Percentiles rank a stretch among this genome's conserved stretches.
phyloP scores from a whole-genome alignment of 202 grass and related monocot genomes.

The Digitaria exilis region DNA sequence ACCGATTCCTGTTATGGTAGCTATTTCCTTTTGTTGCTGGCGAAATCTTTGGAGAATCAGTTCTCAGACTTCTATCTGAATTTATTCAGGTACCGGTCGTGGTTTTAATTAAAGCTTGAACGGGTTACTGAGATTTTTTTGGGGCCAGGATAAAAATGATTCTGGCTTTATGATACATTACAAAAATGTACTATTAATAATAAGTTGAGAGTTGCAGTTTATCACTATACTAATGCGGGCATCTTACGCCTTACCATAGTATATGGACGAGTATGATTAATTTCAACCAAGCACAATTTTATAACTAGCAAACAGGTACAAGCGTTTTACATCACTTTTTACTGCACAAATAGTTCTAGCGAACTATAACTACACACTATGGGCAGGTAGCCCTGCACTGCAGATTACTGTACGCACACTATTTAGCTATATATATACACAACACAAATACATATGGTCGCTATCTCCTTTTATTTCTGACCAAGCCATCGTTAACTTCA shows the following conservation, averaged over 20 bases:
- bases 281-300: slow-evolving; percentile 27
- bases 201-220: background rate
- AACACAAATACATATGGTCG: background rate
- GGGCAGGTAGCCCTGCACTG: background rate
- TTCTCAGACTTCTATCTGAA: background rate
- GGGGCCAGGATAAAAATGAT: background rate
- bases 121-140: background rate
- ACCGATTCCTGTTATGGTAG: too few relatives aligned
- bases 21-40: background rate
- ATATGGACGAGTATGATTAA: background rate
- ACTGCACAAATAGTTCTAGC: background rate
- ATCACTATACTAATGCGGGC: background rate
- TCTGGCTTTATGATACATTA: background rate
- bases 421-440: slow-evolving; percentile 12
- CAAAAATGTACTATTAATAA: background rate
- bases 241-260: background rate
- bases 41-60: background rate
- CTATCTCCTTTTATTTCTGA: slow-evolving; percentile 39
- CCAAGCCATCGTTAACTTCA: slow-evolving; percentile 18
- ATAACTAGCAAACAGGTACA: slow-evolving; percentile 41
- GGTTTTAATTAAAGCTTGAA: background rate
- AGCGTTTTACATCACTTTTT: slow-evolving; percentile 33
- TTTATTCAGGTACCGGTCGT: background rate
- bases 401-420: background rate
- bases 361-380: background rate